These are phyloP conservation scores for Podaxis carcinomalis DNA, from an alignment of 768 basidiomycete genomes.

Conservation along the genomic window DNA sequence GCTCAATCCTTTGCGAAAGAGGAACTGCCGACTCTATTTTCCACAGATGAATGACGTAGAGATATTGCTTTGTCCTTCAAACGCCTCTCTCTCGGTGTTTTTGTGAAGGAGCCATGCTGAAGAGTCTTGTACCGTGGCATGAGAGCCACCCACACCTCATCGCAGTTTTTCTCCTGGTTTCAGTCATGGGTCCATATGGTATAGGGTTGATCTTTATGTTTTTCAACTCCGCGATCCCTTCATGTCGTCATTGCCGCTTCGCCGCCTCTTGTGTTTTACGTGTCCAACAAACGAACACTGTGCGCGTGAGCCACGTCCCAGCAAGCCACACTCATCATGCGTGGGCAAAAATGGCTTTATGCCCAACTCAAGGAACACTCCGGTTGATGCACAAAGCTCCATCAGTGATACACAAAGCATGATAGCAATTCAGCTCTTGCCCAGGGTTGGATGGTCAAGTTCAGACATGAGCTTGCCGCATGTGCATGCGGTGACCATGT, in stretches of 20 bases:
- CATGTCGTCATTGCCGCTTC: slow-evolving; percentile 4
- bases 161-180: neutral
- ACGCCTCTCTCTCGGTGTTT: neutral
- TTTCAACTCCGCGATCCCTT: neutral
- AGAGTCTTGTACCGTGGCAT: neutral
- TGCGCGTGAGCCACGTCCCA: neutral
- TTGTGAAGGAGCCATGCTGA: neutral
- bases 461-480: neutral
- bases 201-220: neutral
- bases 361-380: slow-evolving; percentile 2
- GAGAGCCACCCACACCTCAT: neutral
- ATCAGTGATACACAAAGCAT: neutral
- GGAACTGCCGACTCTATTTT: neutral
- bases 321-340: neutral
- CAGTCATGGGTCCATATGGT: neutral
- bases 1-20: neutral
- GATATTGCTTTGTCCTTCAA: neutral
- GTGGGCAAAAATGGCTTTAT: neutral
- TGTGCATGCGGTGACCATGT: neutral
- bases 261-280: neutral
- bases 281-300: neutral
- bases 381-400: neutral
- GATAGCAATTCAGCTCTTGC: neutral
- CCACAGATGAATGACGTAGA: neutral
- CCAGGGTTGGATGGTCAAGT: neutral